Evolutionary conservation across 176 grass and related monocot species (phyloP).

Genomic region (Cymbopogon citratus): DNA sequence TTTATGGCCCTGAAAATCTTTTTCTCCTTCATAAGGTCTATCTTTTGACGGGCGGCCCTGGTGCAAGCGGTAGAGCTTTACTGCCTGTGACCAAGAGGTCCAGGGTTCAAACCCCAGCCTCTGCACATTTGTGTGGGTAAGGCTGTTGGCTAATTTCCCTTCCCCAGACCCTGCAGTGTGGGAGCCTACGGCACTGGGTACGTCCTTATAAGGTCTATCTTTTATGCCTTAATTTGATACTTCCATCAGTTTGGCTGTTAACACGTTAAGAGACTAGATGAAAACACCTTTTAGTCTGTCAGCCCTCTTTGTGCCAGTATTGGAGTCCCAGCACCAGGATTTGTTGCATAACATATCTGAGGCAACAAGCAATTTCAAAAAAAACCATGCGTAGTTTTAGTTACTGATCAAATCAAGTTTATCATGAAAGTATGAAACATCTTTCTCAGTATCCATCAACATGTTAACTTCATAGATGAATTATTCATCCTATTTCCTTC

Average conservation of each 20-base stretch:
- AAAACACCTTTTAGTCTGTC: not conserved
- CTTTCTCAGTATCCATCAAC: not conserved
- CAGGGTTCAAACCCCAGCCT: too few relatives aligned
- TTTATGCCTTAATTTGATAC: not conserved
- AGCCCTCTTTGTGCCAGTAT: not conserved
- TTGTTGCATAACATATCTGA: not conserved
- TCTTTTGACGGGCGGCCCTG: too few relatives aligned
- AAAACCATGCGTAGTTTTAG: not conserved
- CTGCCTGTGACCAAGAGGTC: too few relatives aligned
- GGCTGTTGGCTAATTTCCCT: too few relatives aligned
- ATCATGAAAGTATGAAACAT: not conserved
- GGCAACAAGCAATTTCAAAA: not conserved
- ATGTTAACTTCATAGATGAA: not conserved
- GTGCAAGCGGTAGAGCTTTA: too few relatives aligned
- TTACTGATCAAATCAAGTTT: not conserved
- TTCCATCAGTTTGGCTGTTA: not conserved
- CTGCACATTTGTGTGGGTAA: too few relatives aligned
- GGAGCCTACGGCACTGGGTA: too few relatives aligned
- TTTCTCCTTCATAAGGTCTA: not conserved
- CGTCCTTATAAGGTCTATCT: not conserved
- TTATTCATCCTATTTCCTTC: not conserved
- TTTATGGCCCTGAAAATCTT: not conserved
- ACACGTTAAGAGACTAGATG: not conserved
- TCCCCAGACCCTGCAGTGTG: too few relatives aligned
- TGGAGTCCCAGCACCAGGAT: not conserved